Percentiles rank a stretch among this genome's conserved stretches.
Evolutionary conservation across 805 yeast species (phyloP).

Genomic region (Starmerella apis): DNA sequence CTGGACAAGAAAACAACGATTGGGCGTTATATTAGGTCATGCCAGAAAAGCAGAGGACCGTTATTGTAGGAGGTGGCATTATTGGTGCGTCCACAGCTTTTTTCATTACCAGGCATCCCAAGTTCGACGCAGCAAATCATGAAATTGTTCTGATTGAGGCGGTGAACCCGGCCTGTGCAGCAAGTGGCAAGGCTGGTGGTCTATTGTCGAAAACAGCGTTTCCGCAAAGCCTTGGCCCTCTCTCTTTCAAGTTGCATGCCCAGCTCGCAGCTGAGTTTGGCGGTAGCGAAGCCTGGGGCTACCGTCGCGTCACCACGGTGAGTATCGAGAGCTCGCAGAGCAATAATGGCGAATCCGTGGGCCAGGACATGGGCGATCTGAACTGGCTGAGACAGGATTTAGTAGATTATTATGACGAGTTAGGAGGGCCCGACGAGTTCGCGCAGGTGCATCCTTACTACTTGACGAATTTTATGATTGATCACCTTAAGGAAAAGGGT

Average conservation of each 20-base stretch:
- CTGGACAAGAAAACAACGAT: not conserved
- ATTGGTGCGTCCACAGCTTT: slow-evolving; percentile 94
- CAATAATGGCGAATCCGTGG: not conserved
- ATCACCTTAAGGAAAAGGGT: slow-evolving; percentile 71
- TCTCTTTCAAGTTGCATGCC: slow-evolving; percentile 76
- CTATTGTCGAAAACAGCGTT: slow-evolving; percentile 91
- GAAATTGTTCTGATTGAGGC: slow-evolving; percentile 81
- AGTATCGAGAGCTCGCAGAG: slow-evolving; percentile 44
- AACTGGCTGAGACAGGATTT: slow-evolving; percentile 58
- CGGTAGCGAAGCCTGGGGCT: slow-evolving; percentile 90
- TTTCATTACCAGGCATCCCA: slow-evolving; percentile 72
- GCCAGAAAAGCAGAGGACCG: slow-evolving; percentile 18
- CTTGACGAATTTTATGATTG: slow-evolving; percentile 74
- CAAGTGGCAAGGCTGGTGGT: slow-evolving; percentile 97
- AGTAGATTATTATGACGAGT: slow-evolving; percentile 60
- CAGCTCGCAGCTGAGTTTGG: slow-evolving; percentile 64
- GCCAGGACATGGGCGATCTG: slow-evolving; percentile 5
- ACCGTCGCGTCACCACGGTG: slow-evolving; percentile 76
- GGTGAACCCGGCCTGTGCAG: slow-evolving; percentile 92
- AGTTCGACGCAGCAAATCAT: slow-evolving; percentile 57
- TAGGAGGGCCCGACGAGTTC: slow-evolving; percentile 79
- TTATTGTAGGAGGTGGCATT: slow-evolving; percentile 60
- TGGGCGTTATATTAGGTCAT: not conserved
- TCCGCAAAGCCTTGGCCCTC: slow-evolving; percentile 85
- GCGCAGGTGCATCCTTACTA: slow-evolving; percentile 96